A percentile compares a stretch with the other conserved stretches of the same genome.
phyloP scores from a whole-genome alignment of 257 asterid species.

The Solanum etuberosum region DNA sequence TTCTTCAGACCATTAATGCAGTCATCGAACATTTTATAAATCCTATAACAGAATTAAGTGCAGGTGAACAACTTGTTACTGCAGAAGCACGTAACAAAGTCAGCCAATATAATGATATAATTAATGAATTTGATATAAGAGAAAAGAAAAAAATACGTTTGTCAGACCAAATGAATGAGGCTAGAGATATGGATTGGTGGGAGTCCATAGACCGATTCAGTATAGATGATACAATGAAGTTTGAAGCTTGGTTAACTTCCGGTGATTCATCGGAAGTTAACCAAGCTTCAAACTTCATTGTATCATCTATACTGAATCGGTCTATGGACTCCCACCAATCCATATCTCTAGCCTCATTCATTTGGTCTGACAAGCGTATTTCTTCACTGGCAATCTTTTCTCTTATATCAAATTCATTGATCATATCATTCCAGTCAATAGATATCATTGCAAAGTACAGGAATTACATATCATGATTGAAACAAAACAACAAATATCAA shows the following conservation, averaged over 20 bases:
- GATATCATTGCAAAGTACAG: background rate
- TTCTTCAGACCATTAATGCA: background rate
- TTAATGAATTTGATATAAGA: background rate
- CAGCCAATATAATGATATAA: fast-evolving
- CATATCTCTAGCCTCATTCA: background rate
- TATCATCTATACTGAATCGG: background rate
- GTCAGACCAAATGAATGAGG: background rate
- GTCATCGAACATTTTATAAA: background rate
- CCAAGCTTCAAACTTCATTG: background rate
- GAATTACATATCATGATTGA: background rate
- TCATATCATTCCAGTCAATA: background rate
- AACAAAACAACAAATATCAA: background rate
- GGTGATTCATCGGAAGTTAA: background rate
- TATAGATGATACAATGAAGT: too few relatives aligned
- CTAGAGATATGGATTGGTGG: background rate
- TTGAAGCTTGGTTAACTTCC: too few relatives aligned
- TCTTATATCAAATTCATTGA: background rate
- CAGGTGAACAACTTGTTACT: background rate
- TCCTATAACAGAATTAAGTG: background rate
- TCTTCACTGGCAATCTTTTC: background rate
- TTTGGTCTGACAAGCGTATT: background rate
- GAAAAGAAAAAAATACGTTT: too few relatives aligned
- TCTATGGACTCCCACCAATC: background rate
- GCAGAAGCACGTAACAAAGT: background rate
- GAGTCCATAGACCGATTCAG: background rate